Evolutionary conservation across 148 eudicot genomes (phyloP).

Genomic region (Hydrangea macrophylla): DNA sequence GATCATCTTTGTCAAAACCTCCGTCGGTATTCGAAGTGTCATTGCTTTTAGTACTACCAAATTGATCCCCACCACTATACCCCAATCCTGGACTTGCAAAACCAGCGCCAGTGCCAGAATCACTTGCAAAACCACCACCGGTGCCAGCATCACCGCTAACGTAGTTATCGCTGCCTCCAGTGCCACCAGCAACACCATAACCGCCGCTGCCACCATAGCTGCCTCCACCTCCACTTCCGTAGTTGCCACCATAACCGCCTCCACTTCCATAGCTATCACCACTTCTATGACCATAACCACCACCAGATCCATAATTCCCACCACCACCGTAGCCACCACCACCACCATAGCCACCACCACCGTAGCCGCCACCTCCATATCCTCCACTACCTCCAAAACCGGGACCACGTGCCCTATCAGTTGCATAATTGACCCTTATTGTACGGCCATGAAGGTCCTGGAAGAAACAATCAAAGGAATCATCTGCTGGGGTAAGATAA

Average conservation of each 20-base stretch:
- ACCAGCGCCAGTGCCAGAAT: too few relatives aligned
- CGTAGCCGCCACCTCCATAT: slow-evolving; percentile 18
- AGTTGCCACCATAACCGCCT: too few relatives aligned
- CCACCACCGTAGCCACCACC: slow-evolving; percentile 16
- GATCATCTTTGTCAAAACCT: too few relatives aligned
- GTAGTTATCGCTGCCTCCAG: slow-evolving; percentile 27
- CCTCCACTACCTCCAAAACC: slow-evolving; percentile 27
- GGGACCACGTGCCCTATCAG: slow-evolving; percentile 60
- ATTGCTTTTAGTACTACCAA: slow-evolving; percentile 24
- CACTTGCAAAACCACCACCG: slow-evolving; percentile 26
- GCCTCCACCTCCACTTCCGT: too few relatives aligned
- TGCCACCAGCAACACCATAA: too few relatives aligned
- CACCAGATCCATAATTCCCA: too few relatives aligned
- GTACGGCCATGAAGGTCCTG: slow-evolving; percentile 86
- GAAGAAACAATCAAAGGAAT: slow-evolving; percentile 8
- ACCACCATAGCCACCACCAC: slow-evolving; percentile 13
- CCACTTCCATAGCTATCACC: background rate
- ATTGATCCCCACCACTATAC: slow-evolving; percentile 17
- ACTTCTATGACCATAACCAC: slow-evolving; percentile 7
- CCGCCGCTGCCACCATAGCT: too few relatives aligned
- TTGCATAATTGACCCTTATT: slow-evolving; percentile 67
- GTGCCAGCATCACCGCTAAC: slow-evolving; percentile 24
- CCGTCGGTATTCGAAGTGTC: slow-evolving; percentile 12
- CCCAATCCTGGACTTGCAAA: slow-evolving; percentile 32
- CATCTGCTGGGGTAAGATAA: background rate